A percentile compares a stretch with the other conserved stretches of the same genome.
Evolutionary conservation across 768 basidiomycete genomes (phyloP).

Genomic region (Fistulinella prunicolor): DNA sequence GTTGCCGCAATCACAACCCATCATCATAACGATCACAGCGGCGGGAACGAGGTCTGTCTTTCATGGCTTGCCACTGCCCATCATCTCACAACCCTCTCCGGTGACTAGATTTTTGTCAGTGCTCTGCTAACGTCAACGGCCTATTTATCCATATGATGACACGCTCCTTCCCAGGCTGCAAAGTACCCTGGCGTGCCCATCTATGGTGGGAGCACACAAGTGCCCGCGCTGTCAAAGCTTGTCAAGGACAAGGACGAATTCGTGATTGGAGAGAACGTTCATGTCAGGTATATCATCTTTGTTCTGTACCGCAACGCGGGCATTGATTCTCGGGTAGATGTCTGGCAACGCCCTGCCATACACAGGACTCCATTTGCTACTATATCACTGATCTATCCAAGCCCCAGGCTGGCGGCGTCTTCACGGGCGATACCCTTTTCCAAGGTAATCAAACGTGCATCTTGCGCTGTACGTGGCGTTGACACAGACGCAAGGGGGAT

Average conservation of each 20-base stretch:
- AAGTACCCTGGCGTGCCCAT: slow-evolving; percentile 46
- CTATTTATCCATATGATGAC: not conserved
- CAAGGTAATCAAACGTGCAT: slow-evolving; percentile 26
- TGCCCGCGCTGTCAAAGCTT: slow-evolving; percentile 62
- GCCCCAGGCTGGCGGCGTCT: slow-evolving; percentile 68
- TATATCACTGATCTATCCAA: slow-evolving; percentile 55
- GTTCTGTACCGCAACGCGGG: not conserved
- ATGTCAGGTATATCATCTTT: slow-evolving; percentile 48
- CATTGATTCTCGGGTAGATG: slow-evolving; percentile 45
- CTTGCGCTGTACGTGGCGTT: not conserved
- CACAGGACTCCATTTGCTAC: slow-evolving; percentile 95
- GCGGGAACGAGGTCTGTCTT: slow-evolving; percentile 70
- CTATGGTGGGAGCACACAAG: slow-evolving; percentile 78
- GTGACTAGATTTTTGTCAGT: slow-evolving; percentile 31
- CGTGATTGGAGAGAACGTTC: slow-evolving; percentile 61
- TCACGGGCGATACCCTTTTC: slow-evolving; percentile 95
- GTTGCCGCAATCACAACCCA: slow-evolving; percentile 85
- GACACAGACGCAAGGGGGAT: slow-evolving; percentile 54
- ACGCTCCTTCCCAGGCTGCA: slow-evolving; percentile 38
- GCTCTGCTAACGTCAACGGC: not conserved
- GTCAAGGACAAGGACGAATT: slow-evolving; percentile 84
- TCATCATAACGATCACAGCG: slow-evolving; percentile 87
- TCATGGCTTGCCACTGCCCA: not conserved
- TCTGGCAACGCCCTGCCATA: slow-evolving; percentile 89
- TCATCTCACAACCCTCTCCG: slow-evolving; percentile 11